A percentile compares a stretch with the other conserved stretches of the same genome.
Evolutionary conservation across 257 asterid genomes (phyloP).

Genomic region (Verbascum thapsus): DNA sequence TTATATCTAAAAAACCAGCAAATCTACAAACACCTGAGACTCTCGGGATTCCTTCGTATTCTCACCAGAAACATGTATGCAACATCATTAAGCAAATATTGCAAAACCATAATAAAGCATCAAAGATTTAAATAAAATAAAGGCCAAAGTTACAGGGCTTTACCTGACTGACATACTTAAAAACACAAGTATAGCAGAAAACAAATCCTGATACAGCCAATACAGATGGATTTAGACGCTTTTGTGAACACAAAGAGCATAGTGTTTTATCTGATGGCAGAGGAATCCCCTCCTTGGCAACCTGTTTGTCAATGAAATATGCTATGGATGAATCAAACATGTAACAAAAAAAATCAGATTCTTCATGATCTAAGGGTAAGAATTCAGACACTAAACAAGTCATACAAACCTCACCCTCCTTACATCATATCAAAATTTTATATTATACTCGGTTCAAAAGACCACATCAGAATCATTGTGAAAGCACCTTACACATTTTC

Average conservation of each 20-base stretch:
- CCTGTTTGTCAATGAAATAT: slow-evolving; percentile 48
- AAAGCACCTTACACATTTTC: no score
- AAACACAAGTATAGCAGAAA: slow-evolving; percentile 94
- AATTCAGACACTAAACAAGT: no score
- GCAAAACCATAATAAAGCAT: background rate
- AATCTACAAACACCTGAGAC: no score
- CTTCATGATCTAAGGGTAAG: no score
- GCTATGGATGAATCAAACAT: background rate
- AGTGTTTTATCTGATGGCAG: slow-evolving; percentile 75
- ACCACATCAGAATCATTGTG: no score
- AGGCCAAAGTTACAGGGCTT: slow-evolving; percentile 30
- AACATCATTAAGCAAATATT: no score
- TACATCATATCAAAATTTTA: no score
- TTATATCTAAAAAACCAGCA: no score
- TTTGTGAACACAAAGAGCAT: slow-evolving; percentile 88
- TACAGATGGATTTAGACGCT: slow-evolving; percentile 89
- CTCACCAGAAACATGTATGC: no score
- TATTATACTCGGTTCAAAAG: no score
- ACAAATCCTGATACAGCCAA: slow-evolving; percentile 91
- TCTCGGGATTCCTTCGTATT: no score
- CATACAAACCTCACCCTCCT: no score
- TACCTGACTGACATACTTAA: slow-evolving; percentile 90
- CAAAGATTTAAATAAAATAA: background rate
- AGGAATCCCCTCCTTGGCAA: slow-evolving; percentile 89
- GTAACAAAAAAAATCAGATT: slow-evolving; percentile 4